phyloP scores from a whole-genome alignment of 202 grass and related monocot species.

The Setaria viridis region DNA sequence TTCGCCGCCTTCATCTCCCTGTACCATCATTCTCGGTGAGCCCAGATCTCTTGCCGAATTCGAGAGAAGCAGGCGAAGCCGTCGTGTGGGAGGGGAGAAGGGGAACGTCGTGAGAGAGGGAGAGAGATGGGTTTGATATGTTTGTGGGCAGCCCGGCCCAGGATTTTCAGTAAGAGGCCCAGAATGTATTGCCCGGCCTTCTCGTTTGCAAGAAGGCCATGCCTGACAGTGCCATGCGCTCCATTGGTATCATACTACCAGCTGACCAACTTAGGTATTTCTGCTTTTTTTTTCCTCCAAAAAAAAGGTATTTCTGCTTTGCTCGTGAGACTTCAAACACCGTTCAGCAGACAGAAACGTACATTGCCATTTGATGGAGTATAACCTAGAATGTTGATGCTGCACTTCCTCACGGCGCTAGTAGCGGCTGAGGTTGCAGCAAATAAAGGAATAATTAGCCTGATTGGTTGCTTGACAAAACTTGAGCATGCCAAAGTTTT shows the following conservation, averaged over 20 bases:
- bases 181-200: no score
- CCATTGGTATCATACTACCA: slow-evolving; percentile 72
- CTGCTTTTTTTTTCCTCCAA: neutral
- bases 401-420: slow-evolving; percentile 84
- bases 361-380: slow-evolving; percentile 44
- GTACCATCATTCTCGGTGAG: neutral
- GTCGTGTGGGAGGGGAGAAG: no score
- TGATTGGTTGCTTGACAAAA: no score
- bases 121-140: no score
- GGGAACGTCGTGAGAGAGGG: no score
- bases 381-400: slow-evolving; percentile 88
- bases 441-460: neutral
- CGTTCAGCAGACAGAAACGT: neutral
- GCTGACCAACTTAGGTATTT: slow-evolving; percentile 82
- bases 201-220: slow-evolving; percentile 59
- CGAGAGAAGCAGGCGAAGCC: no score
- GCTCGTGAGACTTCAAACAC: neutral
- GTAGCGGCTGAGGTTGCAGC: slow-evolving; percentile 19
- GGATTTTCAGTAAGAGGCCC: no score
- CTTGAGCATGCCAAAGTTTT: no score
- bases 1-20: neutral
- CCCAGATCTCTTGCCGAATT: no score
- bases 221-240: slow-evolving; percentile 70
- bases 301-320: no score
- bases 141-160: no score